phyloP scores from a whole-genome alignment of 768 basidiomycete genomes.

The Neoboletus subvelutipes region DNA sequence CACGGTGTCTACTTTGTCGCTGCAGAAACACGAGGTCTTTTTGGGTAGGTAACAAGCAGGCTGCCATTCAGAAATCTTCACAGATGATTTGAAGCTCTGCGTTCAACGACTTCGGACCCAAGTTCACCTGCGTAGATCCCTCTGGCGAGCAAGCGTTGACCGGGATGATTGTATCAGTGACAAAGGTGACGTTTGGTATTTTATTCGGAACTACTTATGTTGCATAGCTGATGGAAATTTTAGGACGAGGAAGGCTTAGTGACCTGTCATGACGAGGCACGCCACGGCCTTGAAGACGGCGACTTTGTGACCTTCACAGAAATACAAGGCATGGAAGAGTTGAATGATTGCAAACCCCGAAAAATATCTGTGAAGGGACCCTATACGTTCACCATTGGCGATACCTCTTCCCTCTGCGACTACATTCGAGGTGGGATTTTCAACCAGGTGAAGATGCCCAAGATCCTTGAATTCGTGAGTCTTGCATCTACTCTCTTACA shows the following conservation, averaged over 20 bases:
- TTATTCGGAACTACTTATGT: background rate
- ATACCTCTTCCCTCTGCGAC: constrained; percentile 72
- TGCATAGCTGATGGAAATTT: background rate
- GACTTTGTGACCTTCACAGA: constrained; percentile 97
- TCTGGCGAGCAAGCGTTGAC: constrained; percentile 93
- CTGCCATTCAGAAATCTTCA: background rate
- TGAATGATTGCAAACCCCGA: constrained; percentile 89
- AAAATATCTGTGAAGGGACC: constrained; percentile 95
- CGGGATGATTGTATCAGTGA: constrained; percentile 96
- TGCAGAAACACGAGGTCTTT: constrained; percentile 89
- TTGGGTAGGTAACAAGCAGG: constrained; percentile 61
- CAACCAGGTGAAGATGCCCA: constrained; percentile 99
- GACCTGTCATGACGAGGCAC: constrained; percentile 93
- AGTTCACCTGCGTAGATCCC: constrained; percentile 95
- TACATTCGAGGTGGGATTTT: constrained; percentile 93
- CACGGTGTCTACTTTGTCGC: constrained; percentile 91
- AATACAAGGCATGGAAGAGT: constrained; percentile 89
- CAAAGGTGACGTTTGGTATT: constrained; percentile 52
- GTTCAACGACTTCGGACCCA: constrained; percentile 95
- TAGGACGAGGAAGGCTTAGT: constrained; percentile 90
- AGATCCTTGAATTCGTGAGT: constrained; percentile 89
- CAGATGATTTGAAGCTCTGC: constrained; percentile 56
- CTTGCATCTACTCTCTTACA: background rate
- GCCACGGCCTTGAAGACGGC: constrained; percentile 98
- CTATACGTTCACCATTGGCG: constrained; percentile 95